Evolutionary conservation across 75 land plant species (phyloP).

Genomic region (Selaginella tamariscina): DNA sequence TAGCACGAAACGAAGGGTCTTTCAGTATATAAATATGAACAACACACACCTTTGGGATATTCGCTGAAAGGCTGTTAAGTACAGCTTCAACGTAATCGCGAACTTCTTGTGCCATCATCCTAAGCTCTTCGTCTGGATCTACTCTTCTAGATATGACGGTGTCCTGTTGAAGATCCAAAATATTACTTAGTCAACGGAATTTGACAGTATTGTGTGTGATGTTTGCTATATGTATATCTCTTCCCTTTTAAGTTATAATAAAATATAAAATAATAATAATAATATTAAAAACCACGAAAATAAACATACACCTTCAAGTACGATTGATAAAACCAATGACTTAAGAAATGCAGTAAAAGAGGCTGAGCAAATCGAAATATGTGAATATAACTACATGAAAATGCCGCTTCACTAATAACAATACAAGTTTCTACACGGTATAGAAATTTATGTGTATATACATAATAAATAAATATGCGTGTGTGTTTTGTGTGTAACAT

Average conservation of each 20-base stretch:
- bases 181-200: neutral
- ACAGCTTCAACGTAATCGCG: constrained; percentile 99
- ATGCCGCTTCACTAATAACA: no score
- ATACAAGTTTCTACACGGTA: no score
- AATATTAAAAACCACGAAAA: neutral
- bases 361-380: no score
- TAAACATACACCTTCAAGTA: neutral
- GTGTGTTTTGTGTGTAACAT: no score
- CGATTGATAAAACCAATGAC: neutral
- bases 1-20: neutral
- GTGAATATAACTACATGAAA: no score
- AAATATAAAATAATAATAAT: neutral
- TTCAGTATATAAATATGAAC: neutral
- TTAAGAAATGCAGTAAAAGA: no score
- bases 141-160: constrained; percentile 66
- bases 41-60: constrained; percentile 76
- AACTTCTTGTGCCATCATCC: constrained; percentile 98
- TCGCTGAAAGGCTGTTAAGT: constrained; percentile 90
- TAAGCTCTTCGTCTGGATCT: constrained; percentile 95
- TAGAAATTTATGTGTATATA: no score
- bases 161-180: constrained; percentile 29
- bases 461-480: no score
- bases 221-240: neutral
- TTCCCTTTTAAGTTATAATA: no score
- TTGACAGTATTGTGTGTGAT: neutral